Base-by-base conservation (phyloP, 768 basidiomycete species). In the Porpolomopsis calyptriformis region DNA sequence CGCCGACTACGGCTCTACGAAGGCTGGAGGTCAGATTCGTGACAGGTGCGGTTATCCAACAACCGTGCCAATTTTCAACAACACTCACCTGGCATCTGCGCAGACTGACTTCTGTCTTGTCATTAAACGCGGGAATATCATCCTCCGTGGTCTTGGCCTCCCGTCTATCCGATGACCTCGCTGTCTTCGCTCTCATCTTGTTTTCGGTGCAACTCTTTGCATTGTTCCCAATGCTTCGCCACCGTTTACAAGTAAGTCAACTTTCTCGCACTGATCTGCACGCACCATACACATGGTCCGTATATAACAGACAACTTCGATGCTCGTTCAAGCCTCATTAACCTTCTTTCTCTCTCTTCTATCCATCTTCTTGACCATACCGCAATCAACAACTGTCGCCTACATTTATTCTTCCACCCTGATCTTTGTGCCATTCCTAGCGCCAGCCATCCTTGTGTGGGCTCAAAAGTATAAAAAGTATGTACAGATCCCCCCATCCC, bases 131-230 rank as follows among this genome's bases (percentile, higher is more conserved):
- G 37, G 89, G 88, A 25, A 80, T 96, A 49, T 92, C 88, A 35
- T 87, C 89, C 14, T 89, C 87, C 25, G 85, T 96, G 38, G 93
- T 98, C 46, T 71, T 97, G 51, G 90, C 92, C 25, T 96, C 92
- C 33, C 84, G 94, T 53, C 70, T 98, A 31, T 67, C 76, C 35
- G 80, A 84, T 53, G 86, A 91, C 61, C 62, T 85, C 38, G 78
- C 85, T 20, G 94, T 96, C 19, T 97, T 97, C 58, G 81, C 89
- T 27, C 75, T 98, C 47, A 78, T 88, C 55, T 69, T 91, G 45
- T 86, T 89, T 64, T 79, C 89, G 46, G 79, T 91, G 48, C 78
- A 87, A 56, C 61, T 77, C 12, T 92, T 93, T 60, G 83, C 85
- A n/a, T 65, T 91, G 45, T 87, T 86, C 57, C 90, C 90, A 14